Evolutionary conservation across 257 asterid genomes (phyloP).

Genomic region (Solanum gracilifrons): DNA sequence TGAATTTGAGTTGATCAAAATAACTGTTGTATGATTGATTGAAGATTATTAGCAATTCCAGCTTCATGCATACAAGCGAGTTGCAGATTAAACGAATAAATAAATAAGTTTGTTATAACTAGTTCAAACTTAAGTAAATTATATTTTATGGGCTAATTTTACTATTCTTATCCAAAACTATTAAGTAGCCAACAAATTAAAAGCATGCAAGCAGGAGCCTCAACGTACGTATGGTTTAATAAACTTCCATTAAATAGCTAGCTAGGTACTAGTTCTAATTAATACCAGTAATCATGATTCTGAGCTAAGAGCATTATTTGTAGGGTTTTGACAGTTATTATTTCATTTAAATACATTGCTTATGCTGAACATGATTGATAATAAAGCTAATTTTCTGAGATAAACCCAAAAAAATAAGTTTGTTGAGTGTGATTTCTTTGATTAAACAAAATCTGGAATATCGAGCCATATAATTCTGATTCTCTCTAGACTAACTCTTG

Average conservation of each 20-base stretch:
- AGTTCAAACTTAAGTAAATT: neutral
- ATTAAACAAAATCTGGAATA: neutral
- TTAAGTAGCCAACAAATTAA: neutral
- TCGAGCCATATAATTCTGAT: neutral
- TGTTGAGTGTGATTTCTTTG: neutral
- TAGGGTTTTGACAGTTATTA: neutral
- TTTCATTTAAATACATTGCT: neutral
- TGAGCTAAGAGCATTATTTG: neutral
- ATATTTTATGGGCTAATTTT: neutral
- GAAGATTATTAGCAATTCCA: neutral
- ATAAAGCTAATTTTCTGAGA: neutral
- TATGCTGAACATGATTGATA: neutral
- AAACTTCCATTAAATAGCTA: neutral
- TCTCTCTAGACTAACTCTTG: neutral
- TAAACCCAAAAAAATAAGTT: neutral
- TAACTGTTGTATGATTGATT: rapidly evolving
- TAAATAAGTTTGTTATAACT: neutral
- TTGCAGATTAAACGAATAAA: too few relatives aligned
- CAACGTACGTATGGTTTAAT: neutral
- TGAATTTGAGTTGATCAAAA: neutral
- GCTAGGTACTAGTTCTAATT: neutral
- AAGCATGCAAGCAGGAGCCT: neutral
- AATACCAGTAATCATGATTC: neutral
- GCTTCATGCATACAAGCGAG: neutral
- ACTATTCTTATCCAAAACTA: neutral